Percentiles rank a stretch among this genome's conserved stretches.
Evolutionary conservation across 257 asterid genomes (phyloP).

Genomic region (Prunella vulgaris): DNA sequence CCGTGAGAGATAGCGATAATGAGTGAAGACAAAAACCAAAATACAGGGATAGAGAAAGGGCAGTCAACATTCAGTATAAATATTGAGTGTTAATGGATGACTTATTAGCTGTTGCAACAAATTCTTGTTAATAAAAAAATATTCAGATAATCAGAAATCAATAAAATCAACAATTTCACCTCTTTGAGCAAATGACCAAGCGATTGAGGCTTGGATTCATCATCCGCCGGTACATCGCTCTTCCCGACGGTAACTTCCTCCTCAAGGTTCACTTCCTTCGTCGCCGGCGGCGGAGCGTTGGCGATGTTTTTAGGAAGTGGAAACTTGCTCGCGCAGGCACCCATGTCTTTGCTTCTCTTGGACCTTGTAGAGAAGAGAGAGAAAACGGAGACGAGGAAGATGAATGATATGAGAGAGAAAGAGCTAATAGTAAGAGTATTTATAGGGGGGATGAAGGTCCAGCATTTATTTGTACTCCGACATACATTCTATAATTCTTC

Average conservation of each 20-base stretch:
- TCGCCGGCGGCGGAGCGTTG: conserved; percentile 31
- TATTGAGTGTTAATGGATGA: too few species aligned
- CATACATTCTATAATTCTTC: conserved; percentile 35
- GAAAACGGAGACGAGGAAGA: background rate
- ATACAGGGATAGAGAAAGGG: background rate
- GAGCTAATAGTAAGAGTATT: conserved; percentile 7
- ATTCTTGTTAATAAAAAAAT: background rate
- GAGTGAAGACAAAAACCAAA: background rate
- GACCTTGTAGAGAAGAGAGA: background rate
- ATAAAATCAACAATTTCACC: conserved; percentile 27
- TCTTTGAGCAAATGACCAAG: conserved; percentile 42
- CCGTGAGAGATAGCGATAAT: background rate
- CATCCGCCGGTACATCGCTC: conserved; percentile 22
- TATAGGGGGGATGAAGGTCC: conserved; percentile 29
- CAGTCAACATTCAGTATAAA: background rate
- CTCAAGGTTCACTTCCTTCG: conserved; percentile 26
- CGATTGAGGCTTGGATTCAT: conserved; percentile 36
- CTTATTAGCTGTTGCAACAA: background rate
- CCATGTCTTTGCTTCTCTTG: conserved; percentile 31
- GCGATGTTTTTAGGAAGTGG: conserved; percentile 31
- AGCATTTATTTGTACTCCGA: conserved; percentile 26
- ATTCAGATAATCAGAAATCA: background rate
- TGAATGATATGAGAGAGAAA: conserved; percentile 17
- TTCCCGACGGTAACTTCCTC: conserved; percentile 17
- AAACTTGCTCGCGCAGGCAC: conserved; percentile 62